Evolutionary conservation across 116 monocot species (phyloP), one percentile per base, ranked within the genome.

Genomic region (Papilionanthe hybrid): DNA sequence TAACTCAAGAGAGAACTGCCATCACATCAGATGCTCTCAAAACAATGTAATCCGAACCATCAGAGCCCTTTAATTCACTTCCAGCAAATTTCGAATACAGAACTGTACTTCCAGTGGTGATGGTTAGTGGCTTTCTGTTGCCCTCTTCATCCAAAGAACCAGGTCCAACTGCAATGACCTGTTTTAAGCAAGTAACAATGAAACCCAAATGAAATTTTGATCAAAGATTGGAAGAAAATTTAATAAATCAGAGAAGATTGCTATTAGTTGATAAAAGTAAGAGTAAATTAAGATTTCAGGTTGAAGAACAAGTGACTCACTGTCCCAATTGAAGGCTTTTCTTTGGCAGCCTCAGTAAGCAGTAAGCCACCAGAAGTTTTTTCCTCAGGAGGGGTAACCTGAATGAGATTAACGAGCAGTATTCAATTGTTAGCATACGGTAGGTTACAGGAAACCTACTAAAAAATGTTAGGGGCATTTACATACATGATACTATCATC

Each of bases 341-440:
- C 84, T 60, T 89, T 89, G 29, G 77, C 55, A 42, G 81, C 84
- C 55, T 89, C 84, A 44, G 89, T 86, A 47, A 89, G 77, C 4
- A 89, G 75, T 78, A 89, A 82, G 42, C 89, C 89, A 44, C 89
- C 89, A 7, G 86, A 76, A 67, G 89, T 89, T 77, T 86, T 82
- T 65, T 86, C 89, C 79, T 89, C 89, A 28, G 84, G 84, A 78
- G 82, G 80, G 42, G 86, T 82, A n/a, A 89, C 82, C 86, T 86
- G 76, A 27, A 69, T 37, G 37, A 69, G 7, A 15, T 22, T 25
- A 25, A 63, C 6, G 23, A 8, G 63, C n/a, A 63, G 8, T 8
- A 63, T 63, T 63, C n/a, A 63, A 25, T 63, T 63, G 25, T 63
- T 25, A 63, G 23, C 25, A 23, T 0, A 8, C 23, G 23, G 58